phyloP scores from a whole-genome alignment of 352 stramenopile genomes.

The Globisporangium camurandrum region DNA sequence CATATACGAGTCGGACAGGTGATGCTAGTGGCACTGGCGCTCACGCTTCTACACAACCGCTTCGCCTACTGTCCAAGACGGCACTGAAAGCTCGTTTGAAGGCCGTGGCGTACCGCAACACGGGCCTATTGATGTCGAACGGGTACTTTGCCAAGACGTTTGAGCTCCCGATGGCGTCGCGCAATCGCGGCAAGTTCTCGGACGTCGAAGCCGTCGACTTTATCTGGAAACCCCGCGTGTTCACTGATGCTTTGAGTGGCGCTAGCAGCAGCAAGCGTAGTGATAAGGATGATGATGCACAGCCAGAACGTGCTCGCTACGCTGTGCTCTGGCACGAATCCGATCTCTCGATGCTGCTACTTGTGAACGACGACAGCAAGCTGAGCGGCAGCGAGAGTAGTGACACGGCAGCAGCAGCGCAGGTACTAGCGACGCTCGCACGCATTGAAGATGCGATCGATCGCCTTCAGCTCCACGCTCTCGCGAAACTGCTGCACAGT shows the following conservation, averaged over 20 bases:
- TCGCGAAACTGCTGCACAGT: constrained; percentile 28
- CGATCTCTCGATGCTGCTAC: constrained; percentile 39
- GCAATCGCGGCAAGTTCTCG: constrained; percentile 7
- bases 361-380: constrained; percentile 20
- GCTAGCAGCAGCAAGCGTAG: not conserved
- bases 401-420: not conserved
- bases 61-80: constrained; percentile 4
- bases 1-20: not conserved
- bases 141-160: constrained; percentile 35
- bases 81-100: constrained; percentile 24
- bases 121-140: constrained; percentile 36
- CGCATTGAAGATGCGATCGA: constrained; percentile 11
- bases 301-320: not conserved
- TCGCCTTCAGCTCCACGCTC: constrained; percentile 20
- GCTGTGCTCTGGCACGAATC: constrained; percentile 41
- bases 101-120: constrained; percentile 43
- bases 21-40: no score
- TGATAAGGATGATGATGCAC: not conserved
- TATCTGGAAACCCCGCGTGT: constrained; percentile 40
- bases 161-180: constrained; percentile 18
- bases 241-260: constrained; percentile 7
- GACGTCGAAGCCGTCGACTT: constrained; percentile 19
- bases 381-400: not conserved
- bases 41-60: no score
- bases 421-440: constrained; percentile 2